These are phyloP conservation scores for Alternaria angustiovoidea DNA, from an alignment of 2,329 filamentous ascomycete species.

Conservation along the genomic window DNA sequence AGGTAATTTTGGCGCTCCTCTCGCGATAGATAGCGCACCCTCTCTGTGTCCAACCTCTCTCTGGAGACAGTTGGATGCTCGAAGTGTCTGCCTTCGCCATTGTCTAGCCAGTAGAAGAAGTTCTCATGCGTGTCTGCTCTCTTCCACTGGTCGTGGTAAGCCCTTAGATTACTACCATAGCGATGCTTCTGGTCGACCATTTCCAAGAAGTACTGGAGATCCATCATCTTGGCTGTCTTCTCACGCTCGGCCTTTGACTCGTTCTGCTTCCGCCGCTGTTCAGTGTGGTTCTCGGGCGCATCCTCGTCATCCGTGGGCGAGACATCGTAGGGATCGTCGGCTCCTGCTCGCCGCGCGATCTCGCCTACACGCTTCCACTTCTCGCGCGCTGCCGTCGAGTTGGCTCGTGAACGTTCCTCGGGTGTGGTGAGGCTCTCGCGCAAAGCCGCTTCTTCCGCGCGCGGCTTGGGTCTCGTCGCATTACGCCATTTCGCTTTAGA, in stretches of 20 bases:
- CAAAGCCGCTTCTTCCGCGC: conserved; percentile 42
- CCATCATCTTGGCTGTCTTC: conserved; percentile 79
- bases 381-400: conserved; percentile 61
- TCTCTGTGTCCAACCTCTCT: conserved; percentile 76
- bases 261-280: conserved; percentile 50
- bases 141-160: conserved; percentile 88
- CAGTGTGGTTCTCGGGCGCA: conserved; percentile 43
- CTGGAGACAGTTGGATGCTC: conserved; percentile 77
- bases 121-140: conserved; percentile 78
- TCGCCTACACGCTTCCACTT: conserved; percentile 80
- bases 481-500: conserved; percentile 61
- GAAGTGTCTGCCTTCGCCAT: conserved; percentile 75
- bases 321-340: conserved; percentile 65
- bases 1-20: conserved; percentile 85
- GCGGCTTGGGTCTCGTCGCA: conserved; percentile 57
- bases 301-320: conserved; percentile 57
- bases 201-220: conserved; percentile 82
- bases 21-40: conserved; percentile 81
- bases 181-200: conserved; percentile 89
- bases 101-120: conserved; percentile 93
- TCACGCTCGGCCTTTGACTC: conserved; percentile 66
- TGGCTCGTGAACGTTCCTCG: conserved; percentile 38
- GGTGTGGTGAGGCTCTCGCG: conserved; percentile 27
- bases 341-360: conserved; percentile 75
- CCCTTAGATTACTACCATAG: conserved; percentile 81